Evolutionary conservation across 2,329 filamentous ascomycete species (phyloP), one percentile per base, ranked within the genome.

Genomic region (Zymoseptoria passerinii): DNA sequence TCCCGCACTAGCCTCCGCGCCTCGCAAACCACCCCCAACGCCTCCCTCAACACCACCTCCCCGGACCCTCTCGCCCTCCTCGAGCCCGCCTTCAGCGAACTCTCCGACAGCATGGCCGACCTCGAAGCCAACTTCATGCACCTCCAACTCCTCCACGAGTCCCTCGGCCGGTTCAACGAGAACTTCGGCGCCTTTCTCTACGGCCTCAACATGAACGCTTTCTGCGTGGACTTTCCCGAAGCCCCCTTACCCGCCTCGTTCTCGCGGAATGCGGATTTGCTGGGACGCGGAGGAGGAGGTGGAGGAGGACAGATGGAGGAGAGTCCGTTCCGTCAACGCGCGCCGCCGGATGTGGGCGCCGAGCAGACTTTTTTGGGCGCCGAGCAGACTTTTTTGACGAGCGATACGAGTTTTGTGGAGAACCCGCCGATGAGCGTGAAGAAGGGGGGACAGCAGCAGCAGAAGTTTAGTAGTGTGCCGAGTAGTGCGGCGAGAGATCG

Each of bases 51-150:
- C 53, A 72, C 61, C 70, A 68, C 50, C 65, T 69, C 27, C 3
- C 75, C 81, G 3, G 85, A 86, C 59, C 90, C 91, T 0, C 83
- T 97, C 61, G 90, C 92, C 66, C 77, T 82, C 1, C 86, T 97
- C 58, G 92, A 97, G 71, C 90, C 91, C 0, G 87, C 89, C 13
- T 97, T 99, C 73, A 90, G 90, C 13, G 94, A 99, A 76, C 81
- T 99, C 1, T 88, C 90, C 8, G 94, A 99, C 73, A 88, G 89
- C 59, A 92, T 97, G 84, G 90, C 91, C 23, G 94, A 97, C 68
- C 82, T 99, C 8, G 94, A 99, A 77, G 90, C 91, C 61, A 97
- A 99, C 73, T 91, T 97, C 78, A 90, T 95, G 87, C 91, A 96
- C 72, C 85, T 99, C 65, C 92, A 97, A 74, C 78, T 96, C 63